Conservation (phyloP, 148 eudicot species). For the Dysphania ambrosioides region DNA sequence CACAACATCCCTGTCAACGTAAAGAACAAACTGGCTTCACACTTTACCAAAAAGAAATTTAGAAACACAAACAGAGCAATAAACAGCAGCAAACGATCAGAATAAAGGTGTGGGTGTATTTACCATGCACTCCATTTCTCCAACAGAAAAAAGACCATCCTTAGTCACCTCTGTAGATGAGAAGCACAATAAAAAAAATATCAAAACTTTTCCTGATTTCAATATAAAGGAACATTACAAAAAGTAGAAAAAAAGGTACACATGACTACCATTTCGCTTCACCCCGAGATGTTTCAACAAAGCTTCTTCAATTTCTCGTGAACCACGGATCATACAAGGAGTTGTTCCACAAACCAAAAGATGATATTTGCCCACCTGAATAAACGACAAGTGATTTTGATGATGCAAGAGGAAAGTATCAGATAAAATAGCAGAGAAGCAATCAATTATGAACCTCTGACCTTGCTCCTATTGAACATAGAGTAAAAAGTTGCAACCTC, state of each 20-base stretch:
- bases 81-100: constrained; percentile 13
- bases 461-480: constrained; percentile 93
- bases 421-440: background rate
- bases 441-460: constrained; percentile 26
- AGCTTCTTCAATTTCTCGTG: constrained; percentile 87
- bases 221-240: background rate
- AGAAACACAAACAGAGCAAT: background rate
- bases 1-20: constrained; percentile 80
- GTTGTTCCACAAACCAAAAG: constrained; percentile 98
- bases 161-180: constrained; percentile 78
- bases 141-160: constrained; percentile 96
- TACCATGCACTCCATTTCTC: constrained; percentile 99
- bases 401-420: background rate
- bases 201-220: background rate
- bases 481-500: constrained; percentile 99
- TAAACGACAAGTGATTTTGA: background rate
- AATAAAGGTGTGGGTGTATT: constrained; percentile 19
- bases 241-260: background rate
- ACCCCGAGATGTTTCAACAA: constrained; percentile 90
- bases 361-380: constrained; percentile 94
- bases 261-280: constrained; percentile 76
- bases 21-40: constrained; percentile 12
- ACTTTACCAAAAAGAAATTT: too few species aligned
- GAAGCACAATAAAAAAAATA: constrained; percentile 7
- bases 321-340: constrained; percentile 99